Evolutionary conservation across 2,329 filamentous ascomycete species (phyloP), one percentile per base, ranked within the genome.

Genomic region (Ophiostoma himal-ulmi): DNA sequence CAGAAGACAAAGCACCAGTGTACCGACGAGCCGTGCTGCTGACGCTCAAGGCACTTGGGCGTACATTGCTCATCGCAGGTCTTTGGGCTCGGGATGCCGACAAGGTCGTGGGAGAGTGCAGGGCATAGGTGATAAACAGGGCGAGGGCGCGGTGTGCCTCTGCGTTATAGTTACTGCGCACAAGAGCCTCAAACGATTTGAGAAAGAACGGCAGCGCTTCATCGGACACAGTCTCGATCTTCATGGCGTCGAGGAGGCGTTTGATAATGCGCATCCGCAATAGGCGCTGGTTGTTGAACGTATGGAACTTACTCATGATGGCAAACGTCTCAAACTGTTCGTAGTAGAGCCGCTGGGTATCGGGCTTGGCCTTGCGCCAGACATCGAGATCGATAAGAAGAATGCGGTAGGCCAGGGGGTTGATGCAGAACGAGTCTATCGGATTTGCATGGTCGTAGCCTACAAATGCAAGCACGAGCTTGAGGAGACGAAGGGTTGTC

Each of bases 191-290:
- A 73, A 99, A 91, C 0, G 94, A 90, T 39, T 85, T 83, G 75
- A 96, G 86, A 74, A 97, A 96, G 71, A 91, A 86, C 0, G 87
- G 87, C 69, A 96, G 83, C 0, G 92, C 88, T 39, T 92, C 88
- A 69, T 87, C 83, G 0, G 88, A 87, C 52, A 97, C 88, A 0
- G 87, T 85, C 75, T 97, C 94, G 2, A 89, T 90, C 78, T 98
- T 99, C 73, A 98, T 83, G 13, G 93, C 93, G 78, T 98, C 94
- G 1, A 98, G 84, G 10, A 98, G 83, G 75, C 92, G 89, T 79
- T 96, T 97, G 60, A 96, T 91, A 71, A 97, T 94, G 94, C 94
- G 88, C 91, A 99, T 99, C 75, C 94, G 87, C 72, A 91, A 88
- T 72, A 99, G 82, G 66, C 95, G 88, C 76, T 92, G 91, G 69